Conservation (phyloP, 1,284 basidiomycete species). For the Sphaerobolus stellatus region DNA sequence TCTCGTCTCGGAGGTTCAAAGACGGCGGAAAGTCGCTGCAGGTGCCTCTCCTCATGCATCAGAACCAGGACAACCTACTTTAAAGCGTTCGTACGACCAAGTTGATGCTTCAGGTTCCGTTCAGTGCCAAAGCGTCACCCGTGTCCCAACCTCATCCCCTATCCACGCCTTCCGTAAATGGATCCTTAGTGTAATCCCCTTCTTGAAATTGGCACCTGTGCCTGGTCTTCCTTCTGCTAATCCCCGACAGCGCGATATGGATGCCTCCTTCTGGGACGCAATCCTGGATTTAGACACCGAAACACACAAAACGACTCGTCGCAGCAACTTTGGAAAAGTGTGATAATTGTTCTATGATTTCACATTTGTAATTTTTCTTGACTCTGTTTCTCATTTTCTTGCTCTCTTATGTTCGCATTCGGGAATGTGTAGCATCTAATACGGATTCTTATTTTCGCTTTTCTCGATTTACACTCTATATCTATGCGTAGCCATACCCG, state of each 20-base stretch:
- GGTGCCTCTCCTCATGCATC: not conserved
- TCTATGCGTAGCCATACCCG: too few relatives aligned
- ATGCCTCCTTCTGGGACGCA: slow-evolving; percentile 4
- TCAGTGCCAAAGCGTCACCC: not conserved
- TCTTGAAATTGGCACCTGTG: not conserved
- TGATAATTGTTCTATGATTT: not conserved
- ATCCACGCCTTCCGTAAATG: slow-evolving; percentile 7
- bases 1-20: slow-evolving; percentile 5
- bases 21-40: slow-evolving; percentile 1
- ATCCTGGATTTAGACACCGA: slow-evolving; percentile 9
- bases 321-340: not conserved
- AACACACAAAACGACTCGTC: not conserved
- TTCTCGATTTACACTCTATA: not conserved
- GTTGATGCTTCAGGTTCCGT: not conserved
- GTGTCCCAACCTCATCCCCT: slow-evolving; percentile 1
- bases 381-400: not conserved
- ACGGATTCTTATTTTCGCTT: not conserved
- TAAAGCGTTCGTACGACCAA: not conserved
- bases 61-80: too few relatives aligned
- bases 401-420: not conserved
- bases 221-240: not conserved
- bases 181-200: slow-evolving; percentile 4
- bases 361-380: not conserved
- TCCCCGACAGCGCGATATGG: slow-evolving; percentile 4
- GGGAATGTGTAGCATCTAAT: not conserved